Conservation (phyloP, 2,329 filamentous ascomycete genomes). For the Aureobasidium vineae region DNA sequence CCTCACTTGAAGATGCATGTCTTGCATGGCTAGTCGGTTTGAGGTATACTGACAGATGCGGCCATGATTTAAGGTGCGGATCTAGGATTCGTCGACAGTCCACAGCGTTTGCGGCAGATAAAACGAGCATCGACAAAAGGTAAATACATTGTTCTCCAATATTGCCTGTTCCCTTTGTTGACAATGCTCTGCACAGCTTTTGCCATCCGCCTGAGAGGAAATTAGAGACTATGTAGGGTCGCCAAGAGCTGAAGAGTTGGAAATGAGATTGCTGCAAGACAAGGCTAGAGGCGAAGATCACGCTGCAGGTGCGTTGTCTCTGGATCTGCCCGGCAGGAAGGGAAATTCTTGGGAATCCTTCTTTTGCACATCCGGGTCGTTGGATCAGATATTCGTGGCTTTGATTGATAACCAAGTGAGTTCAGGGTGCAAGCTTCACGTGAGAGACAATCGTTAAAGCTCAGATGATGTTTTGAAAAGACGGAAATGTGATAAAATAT, state of each 20-base stretch:
- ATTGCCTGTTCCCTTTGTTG: neutral
- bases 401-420: neutral
- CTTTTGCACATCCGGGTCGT: neutral
- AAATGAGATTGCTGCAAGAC: slow-evolving; percentile 5
- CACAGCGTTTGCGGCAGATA: no score
- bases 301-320: slow-evolving; percentile 1
- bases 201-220: no score
- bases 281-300: neutral
- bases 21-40: neutral
- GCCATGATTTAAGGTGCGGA: no score
- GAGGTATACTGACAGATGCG: no score
- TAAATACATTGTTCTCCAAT: neutral
- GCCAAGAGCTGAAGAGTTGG: neutral
- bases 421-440: neutral
- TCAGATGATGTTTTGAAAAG: neutral
- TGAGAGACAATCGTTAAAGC: neutral
- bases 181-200: neutral
- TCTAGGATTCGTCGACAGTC: no score
- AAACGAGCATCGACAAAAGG: neutral
- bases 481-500: neutral
- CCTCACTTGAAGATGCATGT: neutral
- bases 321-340: neutral
- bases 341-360: neutral
- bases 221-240: neutral
- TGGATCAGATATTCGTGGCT: neutral